Evolutionary conservation across 345 rosid species (phyloP).

Genomic region (Bruguiera gymnorhiza): DNA sequence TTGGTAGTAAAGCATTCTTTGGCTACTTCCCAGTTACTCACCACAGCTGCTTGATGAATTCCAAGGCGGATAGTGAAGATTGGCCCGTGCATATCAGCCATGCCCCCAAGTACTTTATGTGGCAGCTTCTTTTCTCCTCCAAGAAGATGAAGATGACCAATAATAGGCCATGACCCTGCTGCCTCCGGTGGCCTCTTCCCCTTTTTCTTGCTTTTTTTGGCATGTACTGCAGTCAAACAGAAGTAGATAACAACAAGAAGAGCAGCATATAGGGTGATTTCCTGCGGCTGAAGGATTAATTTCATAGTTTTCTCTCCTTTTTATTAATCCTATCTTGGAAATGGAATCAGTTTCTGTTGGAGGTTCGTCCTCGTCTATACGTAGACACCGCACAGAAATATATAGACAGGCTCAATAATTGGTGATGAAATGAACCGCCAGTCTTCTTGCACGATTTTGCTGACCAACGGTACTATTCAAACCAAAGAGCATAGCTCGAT

Average conservation of each 20-base stretch:
- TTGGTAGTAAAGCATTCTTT: conserved; percentile 35
- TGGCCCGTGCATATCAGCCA: conserved; percentile 27
- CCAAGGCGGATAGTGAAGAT: conserved; percentile 32
- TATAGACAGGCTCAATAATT: no score
- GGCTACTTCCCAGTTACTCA: conserved; percentile 27
- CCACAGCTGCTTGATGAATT: conserved; percentile 18
- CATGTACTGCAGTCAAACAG: neutral
- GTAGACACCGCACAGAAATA: no score
- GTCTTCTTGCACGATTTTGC: no score
- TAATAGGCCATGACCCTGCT: conserved; percentile 30
- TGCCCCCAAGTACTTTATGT: conserved; percentile 20
- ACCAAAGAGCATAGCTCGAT: no score
- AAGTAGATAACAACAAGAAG: conserved; percentile 10
- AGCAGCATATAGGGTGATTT: neutral
- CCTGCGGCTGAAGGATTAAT: neutral
- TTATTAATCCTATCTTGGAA: no score
- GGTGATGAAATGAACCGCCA: no score
- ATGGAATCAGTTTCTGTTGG: no score
- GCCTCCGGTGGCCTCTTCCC: conserved; percentile 25
- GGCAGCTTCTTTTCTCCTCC: conserved; percentile 16
- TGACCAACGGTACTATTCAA: no score
- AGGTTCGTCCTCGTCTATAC: no score
- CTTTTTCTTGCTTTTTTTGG: conserved; percentile 3
- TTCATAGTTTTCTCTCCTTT: neutral
- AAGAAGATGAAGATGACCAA: conserved; percentile 35